Percentiles rank a stretch among this genome's conserved stretches.
Evolutionary conservation across 495 filamentous ascomycete species (phyloP).

Genomic region (Cudoniella acicularis): DNA sequence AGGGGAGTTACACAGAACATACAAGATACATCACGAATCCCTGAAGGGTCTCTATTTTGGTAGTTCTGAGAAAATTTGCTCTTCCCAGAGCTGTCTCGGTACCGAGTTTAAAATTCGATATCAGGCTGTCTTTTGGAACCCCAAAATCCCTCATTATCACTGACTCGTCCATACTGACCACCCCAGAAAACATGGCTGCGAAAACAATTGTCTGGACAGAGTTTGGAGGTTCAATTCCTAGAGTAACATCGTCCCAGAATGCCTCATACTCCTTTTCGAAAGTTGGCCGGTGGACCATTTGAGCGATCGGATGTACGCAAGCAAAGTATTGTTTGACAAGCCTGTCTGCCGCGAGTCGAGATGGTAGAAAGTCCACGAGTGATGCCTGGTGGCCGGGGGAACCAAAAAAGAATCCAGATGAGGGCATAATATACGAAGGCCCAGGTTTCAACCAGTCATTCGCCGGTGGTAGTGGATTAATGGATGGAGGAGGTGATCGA

Average conservation of each 20-base stretch:
- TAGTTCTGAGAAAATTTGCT: constrained; percentile 66
- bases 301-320: constrained; percentile 62
- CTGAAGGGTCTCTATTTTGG: constrained; percentile 66
- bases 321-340: constrained; percentile 62
- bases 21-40: constrained; percentile 72
- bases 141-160: constrained; percentile 45
- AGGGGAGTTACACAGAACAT: constrained; percentile 20
- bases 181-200: constrained; percentile 62
- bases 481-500: constrained; percentile 2
- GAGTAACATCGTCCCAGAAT: constrained; percentile 58
- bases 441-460: constrained; percentile 41
- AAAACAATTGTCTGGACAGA: constrained; percentile 65
- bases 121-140: constrained; percentile 45
- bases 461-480: constrained; percentile 16
- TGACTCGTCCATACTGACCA: constrained; percentile 55
- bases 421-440: constrained; percentile 51
- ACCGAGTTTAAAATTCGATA: constrained; percentile 57
- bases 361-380: constrained; percentile 54
- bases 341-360: constrained; percentile 43
- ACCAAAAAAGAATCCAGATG: constrained; percentile 67
- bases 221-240: constrained; percentile 52
- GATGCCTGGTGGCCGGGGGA: constrained; percentile 38
- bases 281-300: constrained; percentile 59
- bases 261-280: constrained; percentile 57
- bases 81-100: constrained; percentile 61